Conservation (phyloP, 495 filamentous ascomycete species). For the Patellaria atrata region DNA sequence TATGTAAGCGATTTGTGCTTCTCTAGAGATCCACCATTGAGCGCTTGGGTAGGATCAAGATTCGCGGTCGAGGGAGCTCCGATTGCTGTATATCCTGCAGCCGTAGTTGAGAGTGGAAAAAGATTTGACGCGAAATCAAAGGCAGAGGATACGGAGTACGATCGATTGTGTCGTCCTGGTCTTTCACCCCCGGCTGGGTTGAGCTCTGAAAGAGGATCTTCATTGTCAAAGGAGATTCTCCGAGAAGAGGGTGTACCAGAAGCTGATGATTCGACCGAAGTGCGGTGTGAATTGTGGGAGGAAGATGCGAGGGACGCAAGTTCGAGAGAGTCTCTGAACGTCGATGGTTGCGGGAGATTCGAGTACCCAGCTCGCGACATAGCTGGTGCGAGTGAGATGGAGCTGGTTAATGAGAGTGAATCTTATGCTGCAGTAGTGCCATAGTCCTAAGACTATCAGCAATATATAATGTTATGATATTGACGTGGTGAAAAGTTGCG, state of each 20-base stretch:
- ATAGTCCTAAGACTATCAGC: too few relatives aligned
- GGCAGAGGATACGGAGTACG: slow-evolving; percentile 78
- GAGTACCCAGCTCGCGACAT: slow-evolving; percentile 22
- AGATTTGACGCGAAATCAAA: slow-evolving; percentile 89
- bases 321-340: slow-evolving; percentile 82
- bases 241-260: slow-evolving; percentile 84
- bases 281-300: slow-evolving; percentile 41
- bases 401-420: too few relatives aligned
- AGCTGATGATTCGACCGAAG: slow-evolving; percentile 58
- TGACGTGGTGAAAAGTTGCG: too few relatives aligned
- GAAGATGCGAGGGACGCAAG: slow-evolving; percentile 88
- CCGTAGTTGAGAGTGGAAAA: slow-evolving; percentile 81
- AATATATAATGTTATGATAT: too few relatives aligned
- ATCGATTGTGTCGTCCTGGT: slow-evolving; percentile 42
- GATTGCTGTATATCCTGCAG: slow-evolving; percentile 63
- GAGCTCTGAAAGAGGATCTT: slow-evolving; percentile 57
- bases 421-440: too few relatives aligned
- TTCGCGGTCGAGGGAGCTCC: slow-evolving; percentile 47
- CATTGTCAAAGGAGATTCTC: slow-evolving; percentile 73
- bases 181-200: slow-evolving; percentile 37
- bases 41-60: slow-evolving; percentile 33
- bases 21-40: slow-evolving; percentile 53
- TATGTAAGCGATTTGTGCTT: slow-evolving; percentile 93
- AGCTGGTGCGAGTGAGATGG: too few relatives aligned
- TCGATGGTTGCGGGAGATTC: slow-evolving; percentile 11